phyloP scores from a whole-genome alignment of 139 green algal species.

The Dunaliella sp. region DNA sequence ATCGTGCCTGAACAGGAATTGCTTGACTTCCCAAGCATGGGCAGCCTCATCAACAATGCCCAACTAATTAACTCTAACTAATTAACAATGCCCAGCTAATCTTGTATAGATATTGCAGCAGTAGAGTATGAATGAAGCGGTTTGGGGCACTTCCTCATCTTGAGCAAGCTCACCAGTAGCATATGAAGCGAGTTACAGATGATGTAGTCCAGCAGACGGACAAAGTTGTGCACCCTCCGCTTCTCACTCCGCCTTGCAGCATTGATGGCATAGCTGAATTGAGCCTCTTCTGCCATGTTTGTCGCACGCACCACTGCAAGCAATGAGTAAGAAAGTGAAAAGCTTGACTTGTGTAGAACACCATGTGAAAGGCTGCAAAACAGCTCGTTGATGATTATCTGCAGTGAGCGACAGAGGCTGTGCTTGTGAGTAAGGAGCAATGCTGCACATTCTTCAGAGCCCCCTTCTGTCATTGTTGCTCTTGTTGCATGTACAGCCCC shows the following conservation, averaged over 20 bases:
- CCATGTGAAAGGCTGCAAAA: no score
- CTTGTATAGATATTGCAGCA: no score
- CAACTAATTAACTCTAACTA: background rate
- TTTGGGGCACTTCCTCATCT: background rate
- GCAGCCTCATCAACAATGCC: background rate
- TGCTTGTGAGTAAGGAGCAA: no score
- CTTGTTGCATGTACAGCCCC: no score
- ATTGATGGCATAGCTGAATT: conserved; percentile 65
- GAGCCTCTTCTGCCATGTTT: conserved; percentile 23
- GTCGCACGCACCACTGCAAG: conserved; percentile 7
- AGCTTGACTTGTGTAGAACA: no score
- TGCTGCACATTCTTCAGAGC: no score
- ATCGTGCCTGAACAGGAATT: background rate
- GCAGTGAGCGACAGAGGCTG: no score
- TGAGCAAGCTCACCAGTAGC: conserved; percentile 30
- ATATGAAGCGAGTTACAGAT: conserved; percentile 61
- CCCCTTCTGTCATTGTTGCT: no score
- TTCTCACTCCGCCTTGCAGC: conserved; percentile 66
- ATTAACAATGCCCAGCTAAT: conserved; percentile 36
- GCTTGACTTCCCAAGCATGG: background rate
- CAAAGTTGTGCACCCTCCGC: conserved; percentile 60
- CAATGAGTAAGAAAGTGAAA: no score
- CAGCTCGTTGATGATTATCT: no score
- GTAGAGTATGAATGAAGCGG: conserved; percentile 33
- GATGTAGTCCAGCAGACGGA: conserved; percentile 77